Evolutionary conservation across 2,329 filamentous ascomycete genomes (phyloP).

Genomic region (Colletotrichum neosansevieriae): DNA sequence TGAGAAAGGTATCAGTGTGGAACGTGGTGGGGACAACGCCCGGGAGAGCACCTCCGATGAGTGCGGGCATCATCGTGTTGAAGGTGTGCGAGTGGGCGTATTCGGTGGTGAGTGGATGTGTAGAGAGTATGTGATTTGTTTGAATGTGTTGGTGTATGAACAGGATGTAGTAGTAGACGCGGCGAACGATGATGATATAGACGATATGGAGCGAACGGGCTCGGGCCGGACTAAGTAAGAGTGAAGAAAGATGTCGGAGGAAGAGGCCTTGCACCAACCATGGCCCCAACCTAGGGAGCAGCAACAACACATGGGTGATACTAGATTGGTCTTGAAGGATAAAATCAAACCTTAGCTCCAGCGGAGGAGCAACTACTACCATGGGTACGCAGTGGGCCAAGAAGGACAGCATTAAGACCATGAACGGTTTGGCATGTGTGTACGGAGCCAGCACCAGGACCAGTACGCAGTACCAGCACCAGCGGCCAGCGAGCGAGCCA

Average conservation of each 20-base stretch:
- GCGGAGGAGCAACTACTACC: constrained; percentile 48
- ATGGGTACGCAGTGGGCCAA: constrained; percentile 53
- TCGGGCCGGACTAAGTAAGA: constrained; percentile 47
- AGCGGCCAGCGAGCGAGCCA: constrained; percentile 44
- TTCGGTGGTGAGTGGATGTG: not conserved
- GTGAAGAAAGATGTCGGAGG: constrained; percentile 38
- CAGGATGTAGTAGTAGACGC: not conserved
- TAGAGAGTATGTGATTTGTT: not conserved
- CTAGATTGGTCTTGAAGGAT: constrained; percentile 50
- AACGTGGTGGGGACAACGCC: constrained; percentile 49
- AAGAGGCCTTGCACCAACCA: constrained; percentile 36
- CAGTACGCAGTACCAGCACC: constrained; percentile 7
- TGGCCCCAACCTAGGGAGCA: constrained; percentile 47
- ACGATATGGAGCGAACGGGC: constrained; percentile 38
- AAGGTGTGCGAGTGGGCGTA: not conserved
- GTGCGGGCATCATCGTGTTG: constrained; percentile 52
- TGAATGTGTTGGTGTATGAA: not conserved
- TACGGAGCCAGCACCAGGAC: constrained; percentile 39
- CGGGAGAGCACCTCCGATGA: constrained; percentile 49
- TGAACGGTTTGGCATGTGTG: constrained; percentile 43
- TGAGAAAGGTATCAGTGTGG: constrained; percentile 58
- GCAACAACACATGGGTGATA: constrained; percentile 48
- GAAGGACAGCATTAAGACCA: constrained; percentile 43
- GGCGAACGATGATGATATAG: constrained; percentile 34
- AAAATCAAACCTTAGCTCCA: constrained; percentile 50